phyloP scores from a whole-genome alignment of 2,329 filamentous ascomycete species.

The Xylariaceae sp. region DNA sequence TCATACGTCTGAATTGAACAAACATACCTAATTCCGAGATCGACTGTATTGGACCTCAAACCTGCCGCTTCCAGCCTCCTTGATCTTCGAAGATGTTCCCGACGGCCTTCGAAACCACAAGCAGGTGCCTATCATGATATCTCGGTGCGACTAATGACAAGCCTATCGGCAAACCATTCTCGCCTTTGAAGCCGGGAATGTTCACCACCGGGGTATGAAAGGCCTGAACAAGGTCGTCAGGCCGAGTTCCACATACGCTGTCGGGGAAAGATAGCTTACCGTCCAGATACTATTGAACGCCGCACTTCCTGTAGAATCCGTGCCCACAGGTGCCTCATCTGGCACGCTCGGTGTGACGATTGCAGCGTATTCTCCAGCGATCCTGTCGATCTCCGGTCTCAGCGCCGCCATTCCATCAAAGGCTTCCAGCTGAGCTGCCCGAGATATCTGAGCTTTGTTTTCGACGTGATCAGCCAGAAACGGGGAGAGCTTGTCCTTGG shows the following conservation, averaged over 20 bases:
- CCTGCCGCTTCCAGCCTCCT: conserved; percentile 37
- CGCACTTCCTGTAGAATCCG: conserved; percentile 56
- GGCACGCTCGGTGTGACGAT: conserved; percentile 60
- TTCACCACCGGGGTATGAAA: conserved; percentile 67
- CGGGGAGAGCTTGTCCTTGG: conserved; percentile 49
- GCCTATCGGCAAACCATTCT: conserved; percentile 61
- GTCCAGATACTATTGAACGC: conserved; percentile 57
- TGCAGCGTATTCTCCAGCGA: conserved; percentile 55
- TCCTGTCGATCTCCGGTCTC: conserved; percentile 56
- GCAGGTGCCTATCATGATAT: conserved; percentile 47
- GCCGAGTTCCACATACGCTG: background rate
- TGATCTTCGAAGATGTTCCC: conserved; percentile 44
- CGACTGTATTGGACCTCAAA: background rate
- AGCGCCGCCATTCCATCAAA: conserved; percentile 58
- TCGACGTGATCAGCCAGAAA: conserved; percentile 55
- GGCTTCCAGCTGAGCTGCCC: conserved; percentile 53
- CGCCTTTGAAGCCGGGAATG: conserved; percentile 62
- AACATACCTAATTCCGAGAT: background rate
- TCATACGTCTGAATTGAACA: background rate
- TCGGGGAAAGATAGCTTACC: conserved; percentile 38
- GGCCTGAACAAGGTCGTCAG: conserved; percentile 32
- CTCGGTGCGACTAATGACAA: conserved; percentile 53
- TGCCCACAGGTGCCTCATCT: conserved; percentile 61
- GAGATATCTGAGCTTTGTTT: conserved; percentile 46
- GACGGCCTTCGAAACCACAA: conserved; percentile 44